These are phyloP conservation scores for Heimioporus retisporus DNA, from an alignment of 1,284 basidiomycete genomes.

Conservation along the genomic window DNA sequence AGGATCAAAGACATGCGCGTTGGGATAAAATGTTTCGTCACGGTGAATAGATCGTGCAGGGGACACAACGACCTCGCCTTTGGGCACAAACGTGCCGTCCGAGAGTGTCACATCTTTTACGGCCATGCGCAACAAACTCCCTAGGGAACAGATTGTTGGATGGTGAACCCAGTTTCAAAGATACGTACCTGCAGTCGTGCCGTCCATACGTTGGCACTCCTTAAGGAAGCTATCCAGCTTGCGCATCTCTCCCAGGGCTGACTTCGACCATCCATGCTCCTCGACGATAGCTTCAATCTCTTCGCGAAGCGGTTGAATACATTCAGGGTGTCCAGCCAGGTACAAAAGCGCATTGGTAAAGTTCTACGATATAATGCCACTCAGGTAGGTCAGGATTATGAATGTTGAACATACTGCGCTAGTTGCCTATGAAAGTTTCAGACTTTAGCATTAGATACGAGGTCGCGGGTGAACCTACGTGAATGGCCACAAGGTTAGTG, in stretches of 20 bases:
- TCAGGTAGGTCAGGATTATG: too few relatives aligned
- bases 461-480: constrained; percentile 22
- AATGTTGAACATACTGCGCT: constrained; percentile 16
- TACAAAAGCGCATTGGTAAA: constrained; percentile 49
- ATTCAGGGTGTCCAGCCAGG: constrained; percentile 50
- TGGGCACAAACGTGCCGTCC: constrained; percentile 53
- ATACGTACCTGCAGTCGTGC: constrained; percentile 38
- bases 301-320: constrained; percentile 50
- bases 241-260: constrained; percentile 49
- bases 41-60: constrained; percentile 35
- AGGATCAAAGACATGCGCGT: constrained; percentile 41
- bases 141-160: constrained; percentile 26
- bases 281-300: constrained; percentile 51
- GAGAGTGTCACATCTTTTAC: constrained; percentile 51
- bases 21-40: constrained; percentile 37
- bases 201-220: constrained; percentile 51
- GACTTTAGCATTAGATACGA: background rate
- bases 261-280: constrained; percentile 55
- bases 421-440: constrained; percentile 15
- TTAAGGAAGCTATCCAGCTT: constrained; percentile 60
- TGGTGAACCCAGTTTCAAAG: too few relatives aligned
- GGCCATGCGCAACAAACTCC: constrained; percentile 43
- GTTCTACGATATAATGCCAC: constrained; percentile 14
- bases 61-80: constrained; percentile 42
- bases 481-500: constrained; percentile 53